phyloP scores from a whole-genome alignment of 495 filamentous ascomycete genomes.

The Delitschia confertaspora region DNA sequence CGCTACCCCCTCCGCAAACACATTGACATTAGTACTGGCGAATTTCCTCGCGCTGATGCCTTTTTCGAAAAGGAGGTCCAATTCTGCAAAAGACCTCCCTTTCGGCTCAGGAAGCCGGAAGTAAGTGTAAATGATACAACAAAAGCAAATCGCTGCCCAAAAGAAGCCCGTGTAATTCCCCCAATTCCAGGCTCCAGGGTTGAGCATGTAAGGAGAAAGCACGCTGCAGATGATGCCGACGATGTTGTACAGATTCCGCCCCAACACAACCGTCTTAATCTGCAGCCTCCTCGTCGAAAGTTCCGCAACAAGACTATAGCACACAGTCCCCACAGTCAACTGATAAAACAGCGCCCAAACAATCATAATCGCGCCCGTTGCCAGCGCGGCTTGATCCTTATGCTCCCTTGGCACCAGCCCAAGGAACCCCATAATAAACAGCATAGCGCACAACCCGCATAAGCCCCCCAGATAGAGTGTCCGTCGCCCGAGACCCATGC shows the following conservation, averaged over 20 bases:
- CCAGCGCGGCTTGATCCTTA: constrained; percentile 27
- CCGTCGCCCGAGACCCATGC: constrained; percentile 31
- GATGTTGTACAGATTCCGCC: constrained; percentile 50
- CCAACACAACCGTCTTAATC: constrained; percentile 47
- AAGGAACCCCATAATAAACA: constrained; percentile 36
- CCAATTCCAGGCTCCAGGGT: constrained; percentile 47
- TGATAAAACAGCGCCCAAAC: constrained; percentile 48
- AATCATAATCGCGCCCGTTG: constrained; percentile 46
- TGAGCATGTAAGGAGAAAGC: constrained; percentile 45
- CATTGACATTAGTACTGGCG: constrained; percentile 30
- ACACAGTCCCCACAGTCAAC: constrained; percentile 51
- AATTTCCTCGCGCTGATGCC: constrained; percentile 33
- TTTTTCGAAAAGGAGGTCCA: constrained; percentile 36
- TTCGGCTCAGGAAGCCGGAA: constrained; percentile 35
- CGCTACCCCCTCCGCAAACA: constrained; percentile 30
- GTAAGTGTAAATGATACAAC: constrained; percentile 38
- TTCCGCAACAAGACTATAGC: constrained; percentile 53
- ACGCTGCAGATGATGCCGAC: constrained; percentile 35
- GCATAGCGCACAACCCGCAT: constrained; percentile 31
- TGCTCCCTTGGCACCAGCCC: constrained; percentile 28
- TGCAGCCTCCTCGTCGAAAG: constrained; percentile 46
- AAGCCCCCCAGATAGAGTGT: constrained; percentile 34
- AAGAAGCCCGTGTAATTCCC: constrained; percentile 45
- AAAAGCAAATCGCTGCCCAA: constrained; percentile 44
- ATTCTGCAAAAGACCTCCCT: constrained; percentile 32